Percentiles rank a stretch among this genome's conserved stretches.
These are phyloP conservation scores for Russula sp. DNA, from an alignment of 768 basidiomycete genomes.

Conservation along the genomic window DNA sequence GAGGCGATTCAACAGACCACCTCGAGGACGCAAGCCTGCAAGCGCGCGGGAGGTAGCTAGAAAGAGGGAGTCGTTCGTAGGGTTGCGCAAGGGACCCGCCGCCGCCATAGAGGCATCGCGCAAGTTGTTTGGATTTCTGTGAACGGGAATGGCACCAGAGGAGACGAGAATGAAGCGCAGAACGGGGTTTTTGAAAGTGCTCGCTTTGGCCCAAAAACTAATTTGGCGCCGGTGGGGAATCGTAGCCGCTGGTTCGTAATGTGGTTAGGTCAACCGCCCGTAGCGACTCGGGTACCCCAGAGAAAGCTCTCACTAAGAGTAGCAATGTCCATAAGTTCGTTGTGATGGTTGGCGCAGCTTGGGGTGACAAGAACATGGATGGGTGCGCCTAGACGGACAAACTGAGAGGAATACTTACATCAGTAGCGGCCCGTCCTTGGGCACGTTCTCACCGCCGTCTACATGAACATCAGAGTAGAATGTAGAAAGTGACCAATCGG, in stretches of 20 bases:
- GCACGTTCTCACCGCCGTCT: constrained; percentile 82
- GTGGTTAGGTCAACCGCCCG: not conserved
- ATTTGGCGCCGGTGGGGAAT: constrained; percentile 78
- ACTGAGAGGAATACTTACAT: constrained; percentile 51
- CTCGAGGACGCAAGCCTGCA: constrained; percentile 48
- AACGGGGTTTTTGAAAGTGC: constrained; percentile 73
- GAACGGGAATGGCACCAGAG: constrained; percentile 93
- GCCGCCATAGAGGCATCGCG: constrained; percentile 36
- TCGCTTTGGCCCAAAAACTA: constrained; percentile 91
- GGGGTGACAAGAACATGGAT: constrained; percentile 26
- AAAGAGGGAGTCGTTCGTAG: constrained; percentile 47
- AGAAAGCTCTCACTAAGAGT: constrained; percentile 33
- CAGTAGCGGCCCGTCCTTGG: constrained; percentile 80
- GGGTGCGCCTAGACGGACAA: not conserved
- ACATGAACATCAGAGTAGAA: constrained; percentile 87
- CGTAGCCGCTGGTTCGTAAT: constrained; percentile 50
- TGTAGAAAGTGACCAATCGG: constrained; percentile 65
- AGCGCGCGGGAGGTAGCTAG: constrained; percentile 83
- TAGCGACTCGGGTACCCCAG: not conserved
- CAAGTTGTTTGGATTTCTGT: constrained; percentile 87
- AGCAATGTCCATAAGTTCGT: constrained; percentile 61
- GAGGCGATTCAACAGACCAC: constrained; percentile 7
- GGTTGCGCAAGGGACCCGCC: not conserved
- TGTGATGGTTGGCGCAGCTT: constrained; percentile 42
- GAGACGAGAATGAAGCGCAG: constrained; percentile 68